Percentiles rank a stretch among this genome's conserved stretches.
Conservation (phyloP, 1,284 basidiomycete genomes). For the Calocybe gambosa region DNA sequence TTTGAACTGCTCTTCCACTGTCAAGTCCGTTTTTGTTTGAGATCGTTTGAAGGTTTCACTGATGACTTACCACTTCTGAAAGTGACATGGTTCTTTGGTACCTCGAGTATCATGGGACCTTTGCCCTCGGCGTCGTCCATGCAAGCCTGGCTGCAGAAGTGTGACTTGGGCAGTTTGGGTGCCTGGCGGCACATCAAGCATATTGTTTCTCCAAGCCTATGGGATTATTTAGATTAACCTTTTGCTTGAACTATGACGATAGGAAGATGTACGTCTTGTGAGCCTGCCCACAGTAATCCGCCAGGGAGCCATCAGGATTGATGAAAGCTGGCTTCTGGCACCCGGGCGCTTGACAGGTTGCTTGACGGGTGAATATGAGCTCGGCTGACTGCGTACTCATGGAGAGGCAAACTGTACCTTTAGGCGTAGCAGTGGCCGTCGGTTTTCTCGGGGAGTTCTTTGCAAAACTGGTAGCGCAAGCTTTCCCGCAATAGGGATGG, state of each 20-base stretch:
- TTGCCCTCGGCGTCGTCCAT: constrained; percentile 43
- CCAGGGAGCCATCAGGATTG: constrained; percentile 26
- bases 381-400: neutral
- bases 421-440: constrained; percentile 1
- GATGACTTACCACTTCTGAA: constrained; percentile 50
- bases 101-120: constrained; percentile 50
- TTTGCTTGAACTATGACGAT: neutral
- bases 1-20: constrained; percentile 61
- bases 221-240: neutral
- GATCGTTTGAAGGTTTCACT: neutral
- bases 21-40: neutral
- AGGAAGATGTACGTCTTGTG: constrained; percentile 39
- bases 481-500: constrained; percentile 15
- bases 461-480: constrained; percentile 10
- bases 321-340: constrained; percentile 40
- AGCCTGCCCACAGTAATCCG: constrained; percentile 41
- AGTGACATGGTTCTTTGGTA: constrained; percentile 50
- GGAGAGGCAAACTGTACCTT: constrained; percentile 10
- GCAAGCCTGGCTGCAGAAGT: constrained; percentile 54
- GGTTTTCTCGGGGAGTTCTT: constrained; percentile 6
- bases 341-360: constrained; percentile 45
- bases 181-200: constrained; percentile 52
- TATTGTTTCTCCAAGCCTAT: constrained; percentile 39
- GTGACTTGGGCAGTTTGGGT: constrained; percentile 44
- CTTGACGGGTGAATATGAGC: constrained; percentile 16